Base-by-base conservation (phyloP, 495 filamentous ascomycete genomes). In the Xeromyces bisporus region DNA sequence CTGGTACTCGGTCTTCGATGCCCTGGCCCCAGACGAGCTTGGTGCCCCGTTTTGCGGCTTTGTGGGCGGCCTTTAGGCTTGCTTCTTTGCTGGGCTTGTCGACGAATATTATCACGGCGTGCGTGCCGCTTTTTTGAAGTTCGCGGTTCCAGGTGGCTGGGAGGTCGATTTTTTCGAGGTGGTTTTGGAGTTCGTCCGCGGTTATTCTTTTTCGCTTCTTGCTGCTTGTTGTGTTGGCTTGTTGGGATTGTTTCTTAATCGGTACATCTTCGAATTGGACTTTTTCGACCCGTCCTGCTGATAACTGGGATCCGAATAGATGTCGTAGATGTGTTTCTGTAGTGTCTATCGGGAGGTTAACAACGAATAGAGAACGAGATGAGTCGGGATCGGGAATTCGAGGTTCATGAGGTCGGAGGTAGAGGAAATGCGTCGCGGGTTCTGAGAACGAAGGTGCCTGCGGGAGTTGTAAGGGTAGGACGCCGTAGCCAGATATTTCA, bases 271-370 rank as follows among this genome's bases (percentile, higher is more conserved):
- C 77, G 44, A 94, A 92, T 1, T 69, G 55, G 2, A 82, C 75
- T 28, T 55, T 60, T 53, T 91, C 82, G 23, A 97, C 73, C 26
- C 75, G 66, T 15, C 77, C 79, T 3, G 71, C 71, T 18, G 80
- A 74, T 15, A 89, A 62, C 25, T 82, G 64, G 0, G 59, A 58
- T 0, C 68, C 55, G 41, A 93, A 83, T 0, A 97, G 56, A 33
- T 68, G 60, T 23, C 81, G 75, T 11, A 96, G 55, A 43, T 89
- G 81, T 0, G 55, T 43, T 29, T 79, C 72, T 21, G 80, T 92
- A 33, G 79, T 73, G 51, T 94, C 87, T 41, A 84, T 60, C 20
- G 89, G 91, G 4, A 87, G 47, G 47, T 97, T 96, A 37, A 84
- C 75, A 14, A 86, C 44, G 56, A 93, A 97, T 15, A 97, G 66